phyloP scores from a whole-genome alignment of 805 yeast genomes.

The Metschnikowia arizonensis region DNA sequence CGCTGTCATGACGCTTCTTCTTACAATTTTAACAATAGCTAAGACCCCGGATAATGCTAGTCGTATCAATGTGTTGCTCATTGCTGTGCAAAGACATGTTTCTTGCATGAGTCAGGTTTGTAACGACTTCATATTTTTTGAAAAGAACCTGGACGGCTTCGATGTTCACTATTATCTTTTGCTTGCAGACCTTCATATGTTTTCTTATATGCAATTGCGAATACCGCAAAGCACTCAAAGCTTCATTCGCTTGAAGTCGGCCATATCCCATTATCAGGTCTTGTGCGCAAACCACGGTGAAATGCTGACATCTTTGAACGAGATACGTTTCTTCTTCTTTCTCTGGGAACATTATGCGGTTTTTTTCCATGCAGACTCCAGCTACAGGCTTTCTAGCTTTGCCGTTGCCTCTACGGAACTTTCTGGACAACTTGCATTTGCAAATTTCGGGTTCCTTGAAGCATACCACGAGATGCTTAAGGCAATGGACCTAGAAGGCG shows the following conservation, averaged over 20 bases:
- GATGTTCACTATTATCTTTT: slow-evolving; percentile 12
- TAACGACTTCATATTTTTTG: slow-evolving; percentile 3
- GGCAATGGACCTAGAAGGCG: slow-evolving; percentile 2
- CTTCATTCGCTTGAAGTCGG: slow-evolving; percentile 10
- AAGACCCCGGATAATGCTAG: slow-evolving; percentile 1
- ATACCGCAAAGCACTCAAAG: slow-evolving; percentile 4
- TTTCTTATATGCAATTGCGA: slow-evolving; percentile 8
- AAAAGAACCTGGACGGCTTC: neutral
- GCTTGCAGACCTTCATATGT: slow-evolving; percentile 14
- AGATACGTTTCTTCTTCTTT: slow-evolving; percentile 7
- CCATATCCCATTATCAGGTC: slow-evolving; percentile 10
- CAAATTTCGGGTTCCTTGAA: neutral
- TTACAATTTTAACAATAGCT: slow-evolving; percentile 7
- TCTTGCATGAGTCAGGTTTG: slow-evolving; percentile 8
- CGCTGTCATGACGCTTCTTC: slow-evolving; percentile 9
- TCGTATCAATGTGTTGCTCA: slow-evolving; percentile 2
- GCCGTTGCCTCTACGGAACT: neutral
- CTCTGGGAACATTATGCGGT: slow-evolving; percentile 10
- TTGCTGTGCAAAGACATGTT: slow-evolving; percentile 7
- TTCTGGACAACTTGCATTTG: neutral
- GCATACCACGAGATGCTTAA: slow-evolving; percentile 8
- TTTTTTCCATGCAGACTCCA: slow-evolving; percentile 6
- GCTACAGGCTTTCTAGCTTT: neutral
- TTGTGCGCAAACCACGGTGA: neutral
- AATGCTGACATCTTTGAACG: slow-evolving; percentile 1